These are phyloP conservation scores for Hymenoscyphus repandus DNA, from an alignment of 2,329 filamentous ascomycete species.

Conservation along the genomic window DNA sequence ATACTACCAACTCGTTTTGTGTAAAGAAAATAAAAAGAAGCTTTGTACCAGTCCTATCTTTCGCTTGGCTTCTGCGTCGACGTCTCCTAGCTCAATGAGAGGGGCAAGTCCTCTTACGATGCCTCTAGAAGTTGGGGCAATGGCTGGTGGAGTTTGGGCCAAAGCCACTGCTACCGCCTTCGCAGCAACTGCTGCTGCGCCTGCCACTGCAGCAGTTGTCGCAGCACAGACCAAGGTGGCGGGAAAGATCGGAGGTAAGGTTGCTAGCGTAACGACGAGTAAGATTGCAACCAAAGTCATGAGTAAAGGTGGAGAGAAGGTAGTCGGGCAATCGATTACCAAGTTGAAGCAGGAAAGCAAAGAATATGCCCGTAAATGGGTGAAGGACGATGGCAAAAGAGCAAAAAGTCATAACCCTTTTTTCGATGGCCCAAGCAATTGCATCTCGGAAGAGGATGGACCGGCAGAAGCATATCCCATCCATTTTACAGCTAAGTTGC, in stretches of 20 bases:
- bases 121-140: conserved; percentile 60
- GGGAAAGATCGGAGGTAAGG: conserved; percentile 31
- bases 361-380: not conserved
- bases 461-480: conserved; percentile 50
- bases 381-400: no score
- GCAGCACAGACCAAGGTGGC: not conserved
- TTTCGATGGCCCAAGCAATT: conserved; percentile 29
- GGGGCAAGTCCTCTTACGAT: conserved; percentile 61
- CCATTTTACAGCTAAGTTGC: conserved; percentile 44
- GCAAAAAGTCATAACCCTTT: conserved; percentile 26
- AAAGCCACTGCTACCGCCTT: conserved; percentile 39
- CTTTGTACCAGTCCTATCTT: conserved; percentile 65
- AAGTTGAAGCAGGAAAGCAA: not conserved
- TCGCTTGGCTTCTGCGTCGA: conserved; percentile 60
- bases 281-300: no score
- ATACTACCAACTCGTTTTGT: conserved; percentile 64
- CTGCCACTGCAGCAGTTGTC: not conserved
- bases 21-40: conserved; percentile 48
- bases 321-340: no score
- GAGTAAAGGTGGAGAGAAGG: no score
- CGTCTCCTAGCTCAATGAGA: conserved; percentile 54
- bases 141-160: conserved; percentile 41
- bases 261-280: conserved; percentile 31
- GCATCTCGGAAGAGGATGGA: conserved; percentile 39
- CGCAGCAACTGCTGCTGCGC: conserved; percentile 34